These are phyloP conservation scores for Diplosphaera chodatii DNA, from an alignment of 139 green algal species.

Conservation along the genomic window DNA sequence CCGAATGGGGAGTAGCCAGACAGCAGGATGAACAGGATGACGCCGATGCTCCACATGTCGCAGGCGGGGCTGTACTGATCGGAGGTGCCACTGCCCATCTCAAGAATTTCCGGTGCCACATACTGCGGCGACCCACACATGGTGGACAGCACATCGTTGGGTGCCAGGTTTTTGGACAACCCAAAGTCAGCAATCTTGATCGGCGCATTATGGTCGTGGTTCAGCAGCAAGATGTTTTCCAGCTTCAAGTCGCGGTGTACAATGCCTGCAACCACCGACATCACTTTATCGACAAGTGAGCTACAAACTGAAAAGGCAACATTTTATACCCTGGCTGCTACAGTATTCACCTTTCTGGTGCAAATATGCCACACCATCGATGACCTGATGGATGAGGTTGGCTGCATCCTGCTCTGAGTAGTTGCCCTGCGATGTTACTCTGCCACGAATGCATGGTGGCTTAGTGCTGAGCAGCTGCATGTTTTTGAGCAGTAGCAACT, in stretches of 20 bases:
- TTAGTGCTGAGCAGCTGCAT: too few species aligned
- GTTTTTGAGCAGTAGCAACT: too few species aligned
- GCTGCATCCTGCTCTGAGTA: constrained; percentile 65
- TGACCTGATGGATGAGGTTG: constrained; percentile 57
- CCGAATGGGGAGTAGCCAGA: constrained; percentile 66
- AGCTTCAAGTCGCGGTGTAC: constrained; percentile 79
- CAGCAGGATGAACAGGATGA: constrained; percentile 66
- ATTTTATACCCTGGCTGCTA: too few species aligned
- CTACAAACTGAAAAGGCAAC: too few species aligned
- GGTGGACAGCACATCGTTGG: constrained; percentile 59
- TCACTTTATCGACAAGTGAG: too few species aligned
- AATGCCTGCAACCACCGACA: constrained; percentile 68
- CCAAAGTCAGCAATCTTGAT: constrained; percentile 85
- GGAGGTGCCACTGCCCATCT: constrained; percentile 55
- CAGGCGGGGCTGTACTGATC: constrained; percentile 49
- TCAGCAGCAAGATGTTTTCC: constrained; percentile 81
- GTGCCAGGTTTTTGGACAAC: constrained; percentile 69
- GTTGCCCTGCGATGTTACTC: constrained; percentile 44
- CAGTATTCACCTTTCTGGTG: constrained; percentile 46
- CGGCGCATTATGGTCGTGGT: constrained; percentile 44
- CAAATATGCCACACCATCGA: constrained; percentile 66
- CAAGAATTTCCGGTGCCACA: constrained; percentile 57
- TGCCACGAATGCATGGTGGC: too few species aligned
- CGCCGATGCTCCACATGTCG: constrained; percentile 77
- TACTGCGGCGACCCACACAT: constrained; percentile 75